These are phyloP conservation scores for Zostera marina DNA, from an alignment of 116 monocot species.

Conservation along the genomic window DNA sequence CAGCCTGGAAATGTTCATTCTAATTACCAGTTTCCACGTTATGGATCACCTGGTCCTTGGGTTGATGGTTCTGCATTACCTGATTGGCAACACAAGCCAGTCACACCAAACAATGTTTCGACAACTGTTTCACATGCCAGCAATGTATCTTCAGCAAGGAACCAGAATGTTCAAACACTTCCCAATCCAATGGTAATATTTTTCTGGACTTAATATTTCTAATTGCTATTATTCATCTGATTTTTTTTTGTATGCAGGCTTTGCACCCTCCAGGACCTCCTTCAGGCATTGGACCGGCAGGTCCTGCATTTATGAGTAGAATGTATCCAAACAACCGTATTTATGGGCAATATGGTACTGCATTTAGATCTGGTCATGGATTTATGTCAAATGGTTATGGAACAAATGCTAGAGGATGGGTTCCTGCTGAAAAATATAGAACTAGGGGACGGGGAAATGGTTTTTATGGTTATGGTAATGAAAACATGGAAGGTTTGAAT, in stretches of 20 bases:
- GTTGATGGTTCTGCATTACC: conserved; percentile 21
- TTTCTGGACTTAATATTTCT: not conserved
- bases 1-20: conserved; percentile 26
- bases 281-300: conserved; percentile 14
- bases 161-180: conserved; percentile 25
- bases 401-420: conserved; percentile 25
- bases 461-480: conserved; percentile 38
- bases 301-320: conserved; percentile 21
- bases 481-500: conserved; percentile 46
- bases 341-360: conserved; percentile 35
- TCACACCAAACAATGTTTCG: conserved; percentile 9
- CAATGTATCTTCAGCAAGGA: conserved; percentile 20
- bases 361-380: conserved; percentile 24
- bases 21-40: conserved; percentile 30
- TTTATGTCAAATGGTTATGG: conserved; percentile 35
- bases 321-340: conserved; percentile 23
- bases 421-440: conserved; percentile 39
- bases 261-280: conserved; percentile 16
- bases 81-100: conserved; percentile 31
- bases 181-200: conserved; percentile 10
- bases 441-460: conserved; percentile 45
- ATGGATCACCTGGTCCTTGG: conserved; percentile 49
- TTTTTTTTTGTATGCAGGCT: conserved; percentile 11
- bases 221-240: not conserved
- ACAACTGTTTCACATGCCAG: conserved; percentile 19